Evolutionary conservation across 2,329 filamentous ascomycete species (phyloP), one percentile per base, ranked within the genome.

Genomic region (Annulohypoxylon truncatum): DNA sequence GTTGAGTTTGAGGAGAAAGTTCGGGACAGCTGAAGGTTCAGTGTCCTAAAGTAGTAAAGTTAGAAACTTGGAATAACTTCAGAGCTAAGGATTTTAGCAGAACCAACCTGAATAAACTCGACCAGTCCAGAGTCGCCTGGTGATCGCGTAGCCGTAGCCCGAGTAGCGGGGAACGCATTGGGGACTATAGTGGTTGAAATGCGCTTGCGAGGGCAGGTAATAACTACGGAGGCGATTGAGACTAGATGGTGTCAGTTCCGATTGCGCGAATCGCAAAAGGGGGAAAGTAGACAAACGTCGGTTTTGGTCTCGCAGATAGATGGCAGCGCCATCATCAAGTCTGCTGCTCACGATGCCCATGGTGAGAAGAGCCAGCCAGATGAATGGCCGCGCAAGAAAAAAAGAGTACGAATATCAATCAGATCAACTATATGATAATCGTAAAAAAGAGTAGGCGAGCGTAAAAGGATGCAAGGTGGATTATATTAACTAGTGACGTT

Each of bases 311-410:
- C 92, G 91, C 77, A 98, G 84, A 79, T 92, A 96, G 78, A 98
- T 83, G 74, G 88, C 82, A 73, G 89, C 86, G 78, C 89, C 92
- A 76, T 97, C 94, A 75, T 97, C 94, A 75, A 90, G 89, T 81
- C 90, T 92, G 85, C 94, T 97, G 79, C 89, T 90, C 81, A 97
- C 90, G 83, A 92, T 94, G 77, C 96, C 96, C 96, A 99, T 99
- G 79, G 81, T 87, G 82, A 79, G 73, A 66, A 69, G 65, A 71
- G 72, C 70, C 51, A 69, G 74, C 74, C 75, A 70, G 71, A 71
- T 64, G 68, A 69, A 67, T 26, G 69, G 70, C 73, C 69, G 73
- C 64, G 67, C 62, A 67, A 66, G 24, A 47, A 56, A 67, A 61
- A 47, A 40, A 35, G 38, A 29, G 42, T 31, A 47, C 31, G 46